Base-by-base conservation (phyloP, 106 monocot genomes). In the Dactylorhiza incarnata region DNA sequence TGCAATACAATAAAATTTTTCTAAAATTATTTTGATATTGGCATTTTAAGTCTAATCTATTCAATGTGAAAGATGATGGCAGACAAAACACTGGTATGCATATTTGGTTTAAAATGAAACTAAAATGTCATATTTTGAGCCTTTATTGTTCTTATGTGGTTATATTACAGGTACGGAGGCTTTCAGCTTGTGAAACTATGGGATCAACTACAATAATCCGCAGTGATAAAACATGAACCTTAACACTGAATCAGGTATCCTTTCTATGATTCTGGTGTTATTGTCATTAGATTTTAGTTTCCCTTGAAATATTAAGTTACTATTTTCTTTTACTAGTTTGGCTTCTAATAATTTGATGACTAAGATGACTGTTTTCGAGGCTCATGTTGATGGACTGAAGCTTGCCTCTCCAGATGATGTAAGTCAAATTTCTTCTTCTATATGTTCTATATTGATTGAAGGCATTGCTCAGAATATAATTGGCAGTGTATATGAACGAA, bases 171-270 rank as follows among this genome's bases (percentile, higher is more conserved):
- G 95, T 95, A 7, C 84, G 92, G 25, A 84, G 95, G 62, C 90
- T 95, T 83, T 95, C 95, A 82, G 87, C 95, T 26, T 95, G 95
- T 83, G 95, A 95, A 87, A 95, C 95, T 69, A 95, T 95, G 95
- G 95, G 95, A 50, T 95, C 95, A 19, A 92, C 95, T 52, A 95
- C 95, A 58, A 95, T 92, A 59, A 95, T 95, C 48, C 92, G 95
- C 70, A 95, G 95, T 78, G 95, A 95, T 49, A 95, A 95, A 80
- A 95, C 95, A 58, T 92, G 95, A 58, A 95, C 95, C 73, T 78
- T 95, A 45, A 95, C 95, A 45, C 48, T 92, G 56, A 95, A 95
- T 88, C 79, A 95, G 88, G 95, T 95, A 79, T 67, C 19, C 47
- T 70, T 16, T 37, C 68, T 68, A 65, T 29, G 65, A 13, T 49